Conservation (phyloP, 2,329 filamentous ascomycete species). For the Aspergillus persii region DNA sequence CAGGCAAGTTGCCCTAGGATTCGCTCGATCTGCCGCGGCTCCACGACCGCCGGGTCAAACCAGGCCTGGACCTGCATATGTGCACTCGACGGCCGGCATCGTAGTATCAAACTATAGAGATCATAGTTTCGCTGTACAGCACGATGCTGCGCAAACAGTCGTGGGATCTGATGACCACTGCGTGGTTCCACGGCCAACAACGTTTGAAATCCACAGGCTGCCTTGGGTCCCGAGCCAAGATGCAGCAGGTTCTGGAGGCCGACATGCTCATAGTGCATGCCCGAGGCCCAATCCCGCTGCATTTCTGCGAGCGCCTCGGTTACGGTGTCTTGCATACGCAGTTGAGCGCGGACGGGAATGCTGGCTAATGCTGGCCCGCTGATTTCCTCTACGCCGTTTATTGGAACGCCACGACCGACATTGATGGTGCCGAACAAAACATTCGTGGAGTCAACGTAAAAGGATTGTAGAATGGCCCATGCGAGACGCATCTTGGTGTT, state of each 20-base stretch:
- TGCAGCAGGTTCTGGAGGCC: conserved; percentile 18
- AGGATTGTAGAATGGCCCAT: conserved; percentile 13
- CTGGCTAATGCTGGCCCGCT: conserved; percentile 12
- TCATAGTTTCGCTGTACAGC: conserved; percentile 8
- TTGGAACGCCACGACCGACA: conserved; percentile 8
- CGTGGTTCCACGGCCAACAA: conserved; percentile 16
- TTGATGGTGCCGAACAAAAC: conserved; percentile 14
- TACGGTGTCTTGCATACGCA: not conserved
- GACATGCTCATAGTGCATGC: conserved; percentile 14
- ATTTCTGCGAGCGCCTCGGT: not conserved
- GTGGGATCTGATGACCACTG: conserved; percentile 5
- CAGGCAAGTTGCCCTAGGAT: conserved; percentile 10
- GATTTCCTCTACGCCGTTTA: conserved; percentile 8
- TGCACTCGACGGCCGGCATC: conserved; percentile 3
- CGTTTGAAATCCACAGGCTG: conserved; percentile 19
- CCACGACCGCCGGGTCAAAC: conserved; percentile 12
- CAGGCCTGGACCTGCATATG: too few relatives aligned
- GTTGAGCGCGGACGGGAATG: conserved; percentile 6
- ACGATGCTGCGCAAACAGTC: conserved; percentile 5
- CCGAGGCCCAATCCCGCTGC: conserved; percentile 10
- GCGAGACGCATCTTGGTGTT: conserved; percentile 13
- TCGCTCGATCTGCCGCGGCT: conserved; percentile 7
- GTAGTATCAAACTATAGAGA: conserved; percentile 12
- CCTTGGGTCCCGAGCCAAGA: conserved; percentile 13
- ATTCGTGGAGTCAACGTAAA: conserved; percentile 10